A percentile compares a stretch with the other conserved stretches of the same genome.
Conservation (phyloP, 345 rosid genomes). For the Hevea brasiliensis region DNA sequence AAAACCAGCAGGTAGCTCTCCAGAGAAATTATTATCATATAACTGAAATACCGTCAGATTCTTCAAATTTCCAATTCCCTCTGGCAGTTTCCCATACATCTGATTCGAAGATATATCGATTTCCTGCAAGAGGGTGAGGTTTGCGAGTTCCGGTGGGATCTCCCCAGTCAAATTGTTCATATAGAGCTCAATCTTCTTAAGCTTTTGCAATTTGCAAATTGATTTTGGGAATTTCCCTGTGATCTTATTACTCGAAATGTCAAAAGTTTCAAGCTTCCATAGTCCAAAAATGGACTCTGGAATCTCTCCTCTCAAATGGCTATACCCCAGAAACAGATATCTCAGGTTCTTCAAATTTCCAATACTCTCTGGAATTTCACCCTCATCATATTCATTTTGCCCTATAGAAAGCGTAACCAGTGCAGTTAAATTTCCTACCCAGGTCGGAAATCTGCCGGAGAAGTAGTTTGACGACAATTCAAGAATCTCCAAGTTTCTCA, state of each 20-base stretch:
- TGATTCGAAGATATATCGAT: slow-evolving; percentile 64
- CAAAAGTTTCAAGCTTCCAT: slow-evolving; percentile 45
- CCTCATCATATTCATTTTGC: slow-evolving; percentile 43
- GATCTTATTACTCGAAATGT: slow-evolving; percentile 54
- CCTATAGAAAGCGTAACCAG: slow-evolving; percentile 51
- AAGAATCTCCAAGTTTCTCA: slow-evolving; percentile 48
- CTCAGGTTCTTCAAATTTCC: slow-evolving; percentile 71
- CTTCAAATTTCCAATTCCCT: slow-evolving; percentile 49
- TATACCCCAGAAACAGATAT: slow-evolving; percentile 44
- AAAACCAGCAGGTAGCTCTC: slow-evolving; percentile 66
- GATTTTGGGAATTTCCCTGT: slow-evolving; percentile 54
- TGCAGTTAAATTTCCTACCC: slow-evolving; percentile 63
- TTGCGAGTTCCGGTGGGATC: slow-evolving; percentile 56
- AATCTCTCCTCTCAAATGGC: slow-evolving; percentile 52
- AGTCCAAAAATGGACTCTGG: slow-evolving; percentile 62
- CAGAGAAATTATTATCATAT: slow-evolving; percentile 55
- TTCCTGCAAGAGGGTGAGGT: slow-evolving; percentile 52
- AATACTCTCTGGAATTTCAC: slow-evolving; percentile 53
- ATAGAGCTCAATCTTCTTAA: slow-evolving; percentile 64
- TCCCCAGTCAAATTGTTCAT: slow-evolving; percentile 57
- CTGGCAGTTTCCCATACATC: slow-evolving; percentile 55
- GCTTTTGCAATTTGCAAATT: slow-evolving; percentile 52
- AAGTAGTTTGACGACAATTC: slow-evolving; percentile 54
- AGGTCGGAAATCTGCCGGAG: slow-evolving; percentile 58
- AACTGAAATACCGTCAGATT: slow-evolving; percentile 58